Evolutionary conservation across 495 filamentous ascomycete genomes (phyloP), one percentile per base, ranked within the genome.

Genomic region (Hypoxylon lienhwacheense): DNA sequence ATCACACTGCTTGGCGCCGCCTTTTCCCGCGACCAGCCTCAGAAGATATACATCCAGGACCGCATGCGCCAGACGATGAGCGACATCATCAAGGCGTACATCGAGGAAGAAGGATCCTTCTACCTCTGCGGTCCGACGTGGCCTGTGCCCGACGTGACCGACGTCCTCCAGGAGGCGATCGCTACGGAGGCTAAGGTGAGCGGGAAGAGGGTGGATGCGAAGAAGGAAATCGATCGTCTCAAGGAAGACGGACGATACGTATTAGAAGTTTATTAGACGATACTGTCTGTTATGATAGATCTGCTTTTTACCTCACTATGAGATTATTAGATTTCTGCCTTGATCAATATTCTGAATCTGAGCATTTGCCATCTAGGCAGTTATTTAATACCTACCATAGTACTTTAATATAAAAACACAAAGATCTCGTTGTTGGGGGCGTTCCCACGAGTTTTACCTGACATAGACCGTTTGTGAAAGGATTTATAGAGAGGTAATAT

Each of bases 41-140:
- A 97, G 79, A 98, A 98, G 85, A 95, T 98, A 53, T 98, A 98
- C 66, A 98, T 98, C 67, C 93, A 98, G 77, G 93, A 97, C 65
- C 85, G 91, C 55, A 97, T 98, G 93, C 82, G 93, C 47, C 79
- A 97, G 79, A 87, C 85, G 1, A 70, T 97, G 26, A 70, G 72
- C n/a, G 88, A 96, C 43, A 90, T 98, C 47, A 82, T 92, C 53
- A 73, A 93, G 70, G 90, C 91, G 5, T 97, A 97, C 68, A 82
- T 95, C 64, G 79, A 85, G 67, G 81, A 95, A 52, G 87, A 91
- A 56, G 93, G 93, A 39, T 81, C 84, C 7, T 98, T 98, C 75
- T 98, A 98, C 72, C 84, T 98, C 16, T 98, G 93, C 66, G 93
- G 93, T 39, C 93, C 93, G 12, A 97, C 93, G 12, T 97, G 95